Evolutionary conservation across 192 early-diverging fungal species (phyloP).

Genomic region (Coemansia sp.): DNA sequence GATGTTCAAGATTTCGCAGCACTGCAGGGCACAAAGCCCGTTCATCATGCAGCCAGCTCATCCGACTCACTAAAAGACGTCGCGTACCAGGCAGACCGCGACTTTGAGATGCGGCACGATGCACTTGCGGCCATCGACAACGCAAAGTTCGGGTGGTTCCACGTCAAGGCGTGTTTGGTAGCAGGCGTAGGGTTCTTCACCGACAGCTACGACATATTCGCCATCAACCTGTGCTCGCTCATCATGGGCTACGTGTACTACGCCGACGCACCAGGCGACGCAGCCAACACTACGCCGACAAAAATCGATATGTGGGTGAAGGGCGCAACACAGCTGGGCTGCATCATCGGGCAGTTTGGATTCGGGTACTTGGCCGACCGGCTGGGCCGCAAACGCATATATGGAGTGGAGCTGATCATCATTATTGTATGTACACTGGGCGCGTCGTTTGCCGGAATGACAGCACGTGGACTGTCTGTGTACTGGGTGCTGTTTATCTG

Average conservation of each 20-base stretch:
- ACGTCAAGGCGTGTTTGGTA: slow-evolving; percentile 69
- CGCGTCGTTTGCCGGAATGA: slow-evolving; percentile 68
- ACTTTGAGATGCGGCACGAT: slow-evolving; percentile 17
- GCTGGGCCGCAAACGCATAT: slow-evolving; percentile 86
- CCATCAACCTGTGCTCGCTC: slow-evolving; percentile 87
- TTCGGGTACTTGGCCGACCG: slow-evolving; percentile 89
- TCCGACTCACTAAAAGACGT: not conserved
- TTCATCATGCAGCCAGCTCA: not conserved
- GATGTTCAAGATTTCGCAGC: not conserved
- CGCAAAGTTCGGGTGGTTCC: slow-evolving; percentile 75
- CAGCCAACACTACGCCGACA: slow-evolving; percentile 59
- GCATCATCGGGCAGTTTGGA: slow-evolving; percentile 86
- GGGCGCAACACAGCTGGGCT: slow-evolving; percentile 83
- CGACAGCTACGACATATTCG: slow-evolving; percentile 95
- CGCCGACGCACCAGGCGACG: slow-evolving; percentile 30
- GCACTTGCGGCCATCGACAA: slow-evolving; percentile 57
- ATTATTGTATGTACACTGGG: slow-evolving; percentile 85
- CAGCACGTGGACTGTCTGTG: slow-evolving; percentile 67
- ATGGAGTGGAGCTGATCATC: slow-evolving; percentile 86
- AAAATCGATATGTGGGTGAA: slow-evolving; percentile 83
- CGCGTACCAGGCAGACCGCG: slow-evolving; percentile 14
- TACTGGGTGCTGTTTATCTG: slow-evolving; percentile 77
- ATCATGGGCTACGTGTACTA: slow-evolving; percentile 80
- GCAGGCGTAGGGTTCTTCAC: slow-evolving; percentile 86
- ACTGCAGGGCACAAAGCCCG: not conserved